phyloP scores from a whole-genome alignment of 2,329 filamentous ascomycete species.

The Cytospora piceicola region DNA sequence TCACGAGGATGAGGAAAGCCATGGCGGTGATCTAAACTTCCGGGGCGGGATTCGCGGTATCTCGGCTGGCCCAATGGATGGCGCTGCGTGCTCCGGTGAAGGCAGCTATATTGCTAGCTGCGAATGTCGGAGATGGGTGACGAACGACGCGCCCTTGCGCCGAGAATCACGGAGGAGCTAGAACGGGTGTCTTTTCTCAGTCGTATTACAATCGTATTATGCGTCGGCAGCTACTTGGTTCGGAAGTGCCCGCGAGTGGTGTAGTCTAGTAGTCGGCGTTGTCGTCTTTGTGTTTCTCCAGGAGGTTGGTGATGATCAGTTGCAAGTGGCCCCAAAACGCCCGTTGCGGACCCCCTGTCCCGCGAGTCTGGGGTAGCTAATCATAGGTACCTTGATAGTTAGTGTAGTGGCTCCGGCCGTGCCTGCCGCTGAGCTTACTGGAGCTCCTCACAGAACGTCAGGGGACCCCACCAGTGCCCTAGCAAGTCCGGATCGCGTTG shows the following conservation, averaged over 20 bases:
- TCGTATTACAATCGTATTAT: background rate
- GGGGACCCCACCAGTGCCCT: background rate
- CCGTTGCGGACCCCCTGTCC: background rate
- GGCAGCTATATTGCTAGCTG: background rate
- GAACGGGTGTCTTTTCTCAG: background rate
- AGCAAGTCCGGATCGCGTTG: background rate
- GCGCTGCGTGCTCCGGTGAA: conserved; percentile 1
- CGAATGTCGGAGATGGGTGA: conserved; percentile 1
- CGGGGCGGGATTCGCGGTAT: too few relatives aligned
- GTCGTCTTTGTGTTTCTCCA: background rate
- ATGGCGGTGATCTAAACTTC: conserved; percentile 56
- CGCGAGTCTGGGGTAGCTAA: background rate
- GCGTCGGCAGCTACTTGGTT: background rate
- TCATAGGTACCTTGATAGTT: background rate
- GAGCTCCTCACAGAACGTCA: background rate
- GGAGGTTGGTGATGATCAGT: background rate
- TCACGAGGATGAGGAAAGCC: conserved; percentile 87
- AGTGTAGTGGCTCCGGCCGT: background rate
- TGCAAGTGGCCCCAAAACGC: background rate
- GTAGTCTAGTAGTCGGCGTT: background rate
- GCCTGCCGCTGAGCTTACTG: background rate
- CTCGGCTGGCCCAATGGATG: background rate
- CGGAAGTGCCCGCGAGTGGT: background rate
- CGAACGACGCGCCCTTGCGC: conserved; percentile 14
- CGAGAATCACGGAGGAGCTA: background rate